Base-by-base conservation (phyloP, 2,329 filamentous ascomycete genomes). In the Sarocladiaceae sp. region DNA sequence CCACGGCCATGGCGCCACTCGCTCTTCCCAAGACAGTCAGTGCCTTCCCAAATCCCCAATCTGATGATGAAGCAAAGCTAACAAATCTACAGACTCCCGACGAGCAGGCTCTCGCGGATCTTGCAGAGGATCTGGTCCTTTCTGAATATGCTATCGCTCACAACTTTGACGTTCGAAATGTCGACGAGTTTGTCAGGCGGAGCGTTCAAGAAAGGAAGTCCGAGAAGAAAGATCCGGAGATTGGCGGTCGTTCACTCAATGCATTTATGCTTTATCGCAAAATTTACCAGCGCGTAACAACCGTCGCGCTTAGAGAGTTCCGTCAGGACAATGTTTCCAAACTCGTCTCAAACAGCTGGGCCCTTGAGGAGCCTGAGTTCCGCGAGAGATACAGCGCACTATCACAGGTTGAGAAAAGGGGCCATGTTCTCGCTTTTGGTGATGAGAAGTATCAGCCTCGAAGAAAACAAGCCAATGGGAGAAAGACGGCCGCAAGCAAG, bases 241-340 rank as follows among this genome's bases (percentile, higher is more conserved):
- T n/a, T 61, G 74, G 83, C 31, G 88, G 88, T 62, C 80, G 94
- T 26, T 92, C 94, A 2, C 96, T 97, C 87, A 99, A 99, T 68
- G 93, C 90, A 1, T 99, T 97, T 73, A 96, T 99, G 87, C 76
- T 99, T 49, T 99, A 99, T 68, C 87, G 94, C 37, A 96, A 94
- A 58, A 90, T 90, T 6, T 97, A 90, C 64, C 89, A 95, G 55
- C 88, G 94, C 56, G 79, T 91, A 28, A 90, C 89, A 54, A 96
- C 96, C 69, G 77, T 82, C 50, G 89, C 85, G 76, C 89, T 88
- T 60, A 75, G 82, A 13, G 84, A 94, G 61, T 93, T 94, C 68
- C 97, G 97, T 70, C 93, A 99, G 67, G 93, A 99, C 67, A 76
- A 94, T 31, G 88, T 97, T 23, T 97, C 93, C 2, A 83, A 85